phyloP scores from a whole-genome alignment of 495 filamentous ascomycete species.

The Hypoxylon crocopeplum region DNA sequence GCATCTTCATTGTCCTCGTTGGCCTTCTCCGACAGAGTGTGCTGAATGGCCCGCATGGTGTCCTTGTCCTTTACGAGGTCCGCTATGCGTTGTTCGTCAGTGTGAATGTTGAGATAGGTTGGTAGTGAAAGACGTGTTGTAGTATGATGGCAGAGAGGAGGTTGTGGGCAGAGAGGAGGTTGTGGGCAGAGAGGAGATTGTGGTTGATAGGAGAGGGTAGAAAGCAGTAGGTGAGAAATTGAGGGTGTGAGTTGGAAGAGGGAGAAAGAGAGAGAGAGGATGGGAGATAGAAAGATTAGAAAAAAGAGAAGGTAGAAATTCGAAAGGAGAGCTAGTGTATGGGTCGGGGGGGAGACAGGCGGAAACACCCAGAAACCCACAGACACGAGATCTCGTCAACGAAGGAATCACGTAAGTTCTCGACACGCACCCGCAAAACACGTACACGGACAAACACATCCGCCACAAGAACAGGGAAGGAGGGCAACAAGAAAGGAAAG shows the following conservation, averaged over 20 bases:
- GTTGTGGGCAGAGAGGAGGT: no score
- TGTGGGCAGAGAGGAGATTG: not conserved
- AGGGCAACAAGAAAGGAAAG: not conserved
- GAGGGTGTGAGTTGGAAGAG: no score
- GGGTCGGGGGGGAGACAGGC: no score
- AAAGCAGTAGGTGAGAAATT: no score
- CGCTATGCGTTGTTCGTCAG: not conserved
- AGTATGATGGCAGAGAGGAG: no score
- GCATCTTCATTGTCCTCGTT: constrained; percentile 30
- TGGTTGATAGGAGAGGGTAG: not conserved
- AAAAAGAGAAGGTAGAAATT: no score
- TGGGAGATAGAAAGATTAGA: not conserved
- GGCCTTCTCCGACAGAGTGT: not conserved
- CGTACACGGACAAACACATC: not conserved
- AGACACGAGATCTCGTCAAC: no score
- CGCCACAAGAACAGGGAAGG: not conserved
- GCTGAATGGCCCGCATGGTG: constrained; percentile 7
- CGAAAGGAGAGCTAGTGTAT: no score
- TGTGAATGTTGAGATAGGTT: not conserved
- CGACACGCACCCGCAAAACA: no score
- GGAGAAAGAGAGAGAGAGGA: not conserved
- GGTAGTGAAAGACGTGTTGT: not conserved
- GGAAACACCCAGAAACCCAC: no score
- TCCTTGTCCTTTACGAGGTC: constrained; percentile 25
- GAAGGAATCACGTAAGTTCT: no score